phyloP scores from a whole-genome alignment of 129 eudicot species.

The Lactuca saligna region DNA sequence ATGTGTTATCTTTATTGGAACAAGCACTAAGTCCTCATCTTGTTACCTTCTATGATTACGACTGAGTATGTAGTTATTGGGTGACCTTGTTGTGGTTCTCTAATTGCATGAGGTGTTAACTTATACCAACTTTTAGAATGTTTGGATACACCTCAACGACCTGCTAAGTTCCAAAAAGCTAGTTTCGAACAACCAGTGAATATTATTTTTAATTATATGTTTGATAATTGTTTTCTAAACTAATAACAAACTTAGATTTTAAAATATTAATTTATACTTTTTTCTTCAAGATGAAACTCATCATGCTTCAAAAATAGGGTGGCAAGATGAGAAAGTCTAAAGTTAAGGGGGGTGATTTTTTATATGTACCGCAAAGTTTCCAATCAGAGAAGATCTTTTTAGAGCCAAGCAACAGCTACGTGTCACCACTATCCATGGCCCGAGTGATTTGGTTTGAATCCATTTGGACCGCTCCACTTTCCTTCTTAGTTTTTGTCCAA shows the following conservation, averaged over 20 bases:
- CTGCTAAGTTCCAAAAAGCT: no score
- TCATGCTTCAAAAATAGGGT: background rate
- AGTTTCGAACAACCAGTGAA: no score
- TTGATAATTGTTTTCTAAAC: background rate
- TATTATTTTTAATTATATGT: no score
- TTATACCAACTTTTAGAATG: no score
- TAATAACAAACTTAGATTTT: no score
- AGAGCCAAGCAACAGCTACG: constrained; percentile 28
- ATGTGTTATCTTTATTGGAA: no score
- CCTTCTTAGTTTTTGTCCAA: constrained; percentile 37
- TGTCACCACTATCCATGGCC: constrained; percentile 18
- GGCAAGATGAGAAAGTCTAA: background rate
- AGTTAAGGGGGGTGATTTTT: constrained; percentile 15
- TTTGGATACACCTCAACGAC: no score
- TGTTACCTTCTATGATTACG: no score
- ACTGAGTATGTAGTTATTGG: no score
- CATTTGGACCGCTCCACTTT: constrained; percentile 29
- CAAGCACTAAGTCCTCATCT: no score
- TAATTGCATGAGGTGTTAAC: no score
- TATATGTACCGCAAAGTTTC: background rate
- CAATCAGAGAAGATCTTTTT: constrained; percentile 17
- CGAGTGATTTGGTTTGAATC: constrained; percentile 18
- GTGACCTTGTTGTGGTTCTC: no score
- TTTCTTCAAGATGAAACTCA: background rate
- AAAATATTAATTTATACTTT: background rate